A percentile compares a stretch with the other conserved stretches of the same genome.
Evolutionary conservation across 139 green algal genomes (phyloP).

Genomic region (Picochlorum costavermella): DNA sequence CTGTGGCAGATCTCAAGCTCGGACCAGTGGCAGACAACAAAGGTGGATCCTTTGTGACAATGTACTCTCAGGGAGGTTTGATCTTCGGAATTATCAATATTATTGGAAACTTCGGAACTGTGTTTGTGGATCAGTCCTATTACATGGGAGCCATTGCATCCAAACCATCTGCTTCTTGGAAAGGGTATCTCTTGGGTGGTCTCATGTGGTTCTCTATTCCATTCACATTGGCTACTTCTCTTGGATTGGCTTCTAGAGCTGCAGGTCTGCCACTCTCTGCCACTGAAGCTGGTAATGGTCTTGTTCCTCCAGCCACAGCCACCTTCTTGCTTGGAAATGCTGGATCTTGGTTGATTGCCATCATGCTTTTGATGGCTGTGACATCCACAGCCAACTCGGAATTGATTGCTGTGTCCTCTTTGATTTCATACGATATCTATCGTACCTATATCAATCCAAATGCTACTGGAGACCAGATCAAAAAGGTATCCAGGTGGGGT

Average conservation of each 20-base stretch:
- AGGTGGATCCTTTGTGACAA: conserved; percentile 80
- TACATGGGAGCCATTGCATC: conserved; percentile 87
- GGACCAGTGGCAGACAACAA: conserved; percentile 69
- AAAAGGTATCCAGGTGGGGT: conserved; percentile 51
- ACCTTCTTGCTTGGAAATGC: conserved; percentile 70
- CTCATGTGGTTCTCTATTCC: conserved; percentile 91
- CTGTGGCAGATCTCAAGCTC: conserved; percentile 5
- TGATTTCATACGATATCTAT: conserved; percentile 77
- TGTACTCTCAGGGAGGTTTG: conserved; percentile 74
- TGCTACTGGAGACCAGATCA: conserved; percentile 68
- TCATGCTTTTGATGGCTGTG: conserved; percentile 84
- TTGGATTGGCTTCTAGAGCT: conserved; percentile 75
- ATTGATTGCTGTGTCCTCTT: conserved; percentile 80
- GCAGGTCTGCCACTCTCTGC: conserved; percentile 78
- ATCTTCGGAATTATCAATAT: conserved; percentile 97
- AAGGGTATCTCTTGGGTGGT: conserved; percentile 72
- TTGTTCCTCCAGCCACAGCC: conserved; percentile 78
- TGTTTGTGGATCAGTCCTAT: conserved; percentile 85
- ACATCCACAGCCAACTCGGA: conserved; percentile 76
- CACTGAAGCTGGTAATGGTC: conserved; percentile 51
- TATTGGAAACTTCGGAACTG: conserved; percentile 90
- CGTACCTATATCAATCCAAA: conserved; percentile 48
- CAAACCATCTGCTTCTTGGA: conserved; percentile 68
- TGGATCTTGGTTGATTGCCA: conserved; percentile 68
- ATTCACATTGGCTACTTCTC: conserved; percentile 85